phyloP scores from a whole-genome alignment of 1,139 yeast genomes.

The Yamadazyma sp. region DNA sequence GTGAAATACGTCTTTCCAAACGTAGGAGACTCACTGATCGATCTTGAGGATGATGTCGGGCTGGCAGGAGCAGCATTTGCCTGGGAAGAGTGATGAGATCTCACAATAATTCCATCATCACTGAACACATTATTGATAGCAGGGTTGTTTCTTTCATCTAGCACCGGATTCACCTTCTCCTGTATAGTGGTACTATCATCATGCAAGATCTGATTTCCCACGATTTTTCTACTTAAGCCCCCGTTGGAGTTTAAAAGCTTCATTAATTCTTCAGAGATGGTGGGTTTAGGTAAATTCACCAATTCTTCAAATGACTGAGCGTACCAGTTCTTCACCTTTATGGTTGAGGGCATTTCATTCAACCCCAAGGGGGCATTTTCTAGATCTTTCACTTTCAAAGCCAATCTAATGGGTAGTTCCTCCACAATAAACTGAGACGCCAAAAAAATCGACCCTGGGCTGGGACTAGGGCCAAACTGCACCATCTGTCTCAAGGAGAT shows the following conservation, averaged over 20 bases:
- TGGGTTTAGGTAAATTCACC: constrained; percentile 55
- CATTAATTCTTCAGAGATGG: constrained; percentile 37
- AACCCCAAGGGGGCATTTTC: constrained; percentile 79
- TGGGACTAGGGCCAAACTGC: constrained; percentile 80
- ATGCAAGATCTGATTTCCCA: constrained; percentile 14
- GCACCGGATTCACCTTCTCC: constrained; percentile 31
- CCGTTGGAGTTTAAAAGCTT: constrained; percentile 31
- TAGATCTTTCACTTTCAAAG: constrained; percentile 81
- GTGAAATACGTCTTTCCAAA: constrained; percentile 60
- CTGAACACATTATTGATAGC: constrained; percentile 45
- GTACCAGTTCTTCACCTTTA: constrained; percentile 83
- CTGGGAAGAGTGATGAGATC: constrained; percentile 17
- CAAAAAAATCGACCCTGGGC: constrained; percentile 74
- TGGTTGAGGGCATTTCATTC: constrained; percentile 69
- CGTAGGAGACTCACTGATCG: constrained; percentile 35
- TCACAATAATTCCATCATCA: constrained; percentile 56
- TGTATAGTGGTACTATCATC: constrained; percentile 18
- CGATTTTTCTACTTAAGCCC: constrained; percentile 8
- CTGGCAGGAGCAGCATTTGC: constrained; percentile 3
- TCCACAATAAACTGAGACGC: constrained; percentile 86
- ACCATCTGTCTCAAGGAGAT: constrained; percentile 88
- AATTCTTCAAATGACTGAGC: constrained; percentile 88
- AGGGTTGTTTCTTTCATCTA: constrained; percentile 33
- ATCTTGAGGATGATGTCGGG: constrained; percentile 10
- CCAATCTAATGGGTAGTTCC: constrained; percentile 83